Evolutionary conservation across 108 stramenopile species (phyloP), one percentile per base, ranked within the genome.

Genomic region (Cyclotella cryptica): DNA sequence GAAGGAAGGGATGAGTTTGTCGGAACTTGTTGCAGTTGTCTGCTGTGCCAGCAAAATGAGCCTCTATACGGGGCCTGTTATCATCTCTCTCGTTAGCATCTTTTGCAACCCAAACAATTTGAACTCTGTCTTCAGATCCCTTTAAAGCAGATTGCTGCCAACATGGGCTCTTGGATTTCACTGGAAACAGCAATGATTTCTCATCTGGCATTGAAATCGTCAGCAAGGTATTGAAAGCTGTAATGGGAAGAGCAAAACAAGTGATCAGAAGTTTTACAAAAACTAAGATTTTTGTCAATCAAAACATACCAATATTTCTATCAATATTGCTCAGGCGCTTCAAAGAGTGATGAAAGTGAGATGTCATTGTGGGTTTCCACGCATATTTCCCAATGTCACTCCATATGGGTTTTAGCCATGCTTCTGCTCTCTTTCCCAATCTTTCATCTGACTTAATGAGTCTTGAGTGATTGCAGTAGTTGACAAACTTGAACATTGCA

Each of bases 41-140:
- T 41, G 29, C 9, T 35, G 15, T 53, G 13, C 78, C 78, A 12
- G 46, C 70, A 29, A 72, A 79, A 52, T 79, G 78, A 51, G 78
- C 78, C 35, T 79, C 78, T 19, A 79, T 53, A 1, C 18, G 41
- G 4, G 78, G 78, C 28, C 57, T 62, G 43, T 18, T 29, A 9
- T 40, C 27, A 18, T 42, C 21, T n/a, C 52, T n/a, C n/a, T n/a
- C n/a, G n/a, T n/a, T n/a, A n/a, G n/a, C 43, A 27, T 24, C 61
- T 40, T 72, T 79, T 22, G 71, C 60, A 47, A 52, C 42, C 78
- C 78, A 79, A 17, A 79, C 78, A 61, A 79, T 35, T 15, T 71
- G 58, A 10, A 71, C 18, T 13, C 29, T 43, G 18, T 52, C 24
- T 18, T 29, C 52, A 26, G 10, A 22, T 10, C 58, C 58, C 18